These are phyloP conservation scores for Penicillium capsulatum DNA, from an alignment of 2,329 filamentous ascomycete genomes.

Conservation along the genomic window DNA sequence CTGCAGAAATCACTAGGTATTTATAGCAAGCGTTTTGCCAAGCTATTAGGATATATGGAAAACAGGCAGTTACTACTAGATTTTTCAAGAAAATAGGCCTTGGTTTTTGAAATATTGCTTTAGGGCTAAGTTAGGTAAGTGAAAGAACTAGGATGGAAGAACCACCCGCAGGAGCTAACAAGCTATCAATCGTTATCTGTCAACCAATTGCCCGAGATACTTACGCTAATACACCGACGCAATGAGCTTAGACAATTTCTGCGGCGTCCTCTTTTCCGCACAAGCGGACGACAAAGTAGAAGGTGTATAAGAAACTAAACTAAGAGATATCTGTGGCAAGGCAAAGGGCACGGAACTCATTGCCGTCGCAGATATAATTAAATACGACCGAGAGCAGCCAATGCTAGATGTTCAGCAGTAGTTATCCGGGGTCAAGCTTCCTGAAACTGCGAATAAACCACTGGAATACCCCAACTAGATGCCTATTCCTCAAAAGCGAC, in stretches of 20 bases:
- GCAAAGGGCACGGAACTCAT: neutral
- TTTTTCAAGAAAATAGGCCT: too few relatives aligned
- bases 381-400: neutral
- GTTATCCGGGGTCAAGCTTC: neutral
- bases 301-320: neutral
- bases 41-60: too few relatives aligned
- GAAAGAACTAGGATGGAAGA: too few relatives aligned
- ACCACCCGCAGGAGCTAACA: neutral
- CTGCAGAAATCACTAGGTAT: too few relatives aligned
- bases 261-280: neutral
- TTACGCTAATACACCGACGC: neutral
- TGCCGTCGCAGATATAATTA: neutral
- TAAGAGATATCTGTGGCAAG: neutral
- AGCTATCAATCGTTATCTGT: neutral
- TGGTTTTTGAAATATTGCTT: too few relatives aligned
- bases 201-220: neutral
- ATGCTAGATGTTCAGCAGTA: neutral
- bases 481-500: neutral
- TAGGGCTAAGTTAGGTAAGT: too few relatives aligned
- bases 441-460: neutral
- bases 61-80: too few relatives aligned
- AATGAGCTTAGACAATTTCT: neutral
- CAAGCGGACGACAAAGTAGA: neutral
- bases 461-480: neutral
- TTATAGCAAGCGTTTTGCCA: too few relatives aligned